Conservation (phyloP, 2,329 filamentous ascomycete genomes). For the Teratosphaeria nubilosa region DNA sequence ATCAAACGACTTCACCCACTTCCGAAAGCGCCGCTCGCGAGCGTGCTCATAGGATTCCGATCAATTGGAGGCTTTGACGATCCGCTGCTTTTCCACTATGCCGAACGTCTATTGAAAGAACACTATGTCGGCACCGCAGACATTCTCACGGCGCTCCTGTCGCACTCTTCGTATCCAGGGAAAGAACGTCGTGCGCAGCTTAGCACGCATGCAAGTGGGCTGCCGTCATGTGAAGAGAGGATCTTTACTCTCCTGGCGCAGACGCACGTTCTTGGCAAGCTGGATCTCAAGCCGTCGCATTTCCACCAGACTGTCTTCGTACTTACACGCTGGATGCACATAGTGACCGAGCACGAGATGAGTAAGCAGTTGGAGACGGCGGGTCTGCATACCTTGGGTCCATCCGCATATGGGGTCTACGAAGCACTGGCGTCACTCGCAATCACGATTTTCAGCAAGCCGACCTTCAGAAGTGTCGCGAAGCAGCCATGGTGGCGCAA, state of each 20-base stretch:
- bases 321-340: conserved; percentile 21
- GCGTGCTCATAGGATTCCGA: conserved; percentile 16
- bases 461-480: conserved; percentile 13
- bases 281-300: conserved; percentile 10
- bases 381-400: conserved; percentile 17
- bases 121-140: conserved; percentile 17
- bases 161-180: conserved; percentile 9
- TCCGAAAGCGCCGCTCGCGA: conserved; percentile 12
- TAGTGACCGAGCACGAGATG: conserved; percentile 19
- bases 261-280: conserved; percentile 12
- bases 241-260: conserved; percentile 22
- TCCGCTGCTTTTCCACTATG: conserved; percentile 20
- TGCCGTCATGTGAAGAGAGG: conserved; percentile 23
- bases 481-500: conserved; percentile 23
- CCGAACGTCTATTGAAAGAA: conserved; percentile 15
- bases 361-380: conserved; percentile 19
- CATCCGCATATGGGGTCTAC: conserved; percentile 16
- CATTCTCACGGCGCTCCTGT: conserved; percentile 20
- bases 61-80: conserved; percentile 14
- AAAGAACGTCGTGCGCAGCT: not conserved
- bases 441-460: conserved; percentile 20
- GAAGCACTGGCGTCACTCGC: conserved; percentile 23
- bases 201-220: conserved; percentile 1
- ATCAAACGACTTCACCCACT: conserved; percentile 7
- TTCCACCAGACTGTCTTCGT: conserved; percentile 13